A percentile compares a stretch with the other conserved stretches of the same genome.
Evolutionary conservation across 1,139 yeast genomes (phyloP).

Genomic region (Pneumocystis murina): DNA sequence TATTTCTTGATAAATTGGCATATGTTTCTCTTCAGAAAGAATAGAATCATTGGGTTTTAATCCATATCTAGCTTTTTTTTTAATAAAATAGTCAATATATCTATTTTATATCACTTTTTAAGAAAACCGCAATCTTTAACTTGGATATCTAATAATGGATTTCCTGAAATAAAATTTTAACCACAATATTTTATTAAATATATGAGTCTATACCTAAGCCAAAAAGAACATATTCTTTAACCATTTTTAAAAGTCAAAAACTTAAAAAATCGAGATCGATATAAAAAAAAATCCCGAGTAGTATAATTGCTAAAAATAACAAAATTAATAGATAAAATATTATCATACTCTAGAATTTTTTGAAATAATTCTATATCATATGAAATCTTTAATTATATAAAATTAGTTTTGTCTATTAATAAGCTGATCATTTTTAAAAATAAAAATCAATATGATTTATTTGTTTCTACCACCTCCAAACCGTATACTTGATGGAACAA

Average conservation of each 20-base stretch:
- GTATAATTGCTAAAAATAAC: background rate
- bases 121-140: constrained; percentile 34
- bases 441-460: background rate
- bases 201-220: background rate
- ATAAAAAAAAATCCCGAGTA: background rate
- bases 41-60: constrained; percentile 91
- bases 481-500: background rate
- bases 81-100: constrained; percentile 39
- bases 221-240: background rate
- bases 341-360: too few species aligned
- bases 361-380: background rate
- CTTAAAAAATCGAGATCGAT: background rate
- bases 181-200: background rate
- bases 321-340: too few species aligned
- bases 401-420: background rate
- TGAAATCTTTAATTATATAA: background rate
- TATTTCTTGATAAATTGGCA: constrained; percentile 65
- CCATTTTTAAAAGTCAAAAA: background rate
- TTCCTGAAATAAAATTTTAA: constrained; percentile 9
- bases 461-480: background rate
- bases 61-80: constrained; percentile 45
- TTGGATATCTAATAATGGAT: constrained; percentile 77
- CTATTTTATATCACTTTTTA: constrained; percentile 18
- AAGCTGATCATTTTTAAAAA: background rate
- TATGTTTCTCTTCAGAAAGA: constrained; percentile 73